Evolutionary conservation across 179 eudicot genomes (phyloP).

Genomic region (Beta corolliflora): DNA sequence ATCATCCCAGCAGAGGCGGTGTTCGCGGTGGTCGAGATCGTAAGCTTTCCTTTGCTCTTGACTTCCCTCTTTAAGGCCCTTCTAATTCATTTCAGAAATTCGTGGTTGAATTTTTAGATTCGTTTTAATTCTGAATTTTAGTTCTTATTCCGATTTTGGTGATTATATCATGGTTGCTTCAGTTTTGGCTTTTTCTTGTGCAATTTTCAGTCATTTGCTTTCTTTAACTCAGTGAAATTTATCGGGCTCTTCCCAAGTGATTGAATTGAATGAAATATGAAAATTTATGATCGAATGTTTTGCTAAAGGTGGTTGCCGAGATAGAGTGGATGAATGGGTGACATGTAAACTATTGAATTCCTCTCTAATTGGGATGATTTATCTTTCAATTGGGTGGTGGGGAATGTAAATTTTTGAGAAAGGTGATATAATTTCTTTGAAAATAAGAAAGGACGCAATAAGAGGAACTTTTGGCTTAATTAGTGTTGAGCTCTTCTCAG

Average conservation of each 20-base stretch:
- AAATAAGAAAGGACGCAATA: no score
- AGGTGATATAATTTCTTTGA: background rate
- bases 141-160: no score
- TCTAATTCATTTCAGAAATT: background rate
- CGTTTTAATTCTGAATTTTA: background rate
- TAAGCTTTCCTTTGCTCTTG: slow-evolving; percentile 40
- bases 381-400: background rate
- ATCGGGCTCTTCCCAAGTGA: background rate
- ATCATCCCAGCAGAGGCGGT: slow-evolving; percentile 94
- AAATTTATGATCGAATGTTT: background rate
- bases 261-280: background rate
- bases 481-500: no score
- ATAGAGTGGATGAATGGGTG: background rate
- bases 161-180: no score
- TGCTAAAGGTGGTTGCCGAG: background rate
- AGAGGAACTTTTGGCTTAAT: background rate
- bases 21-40: slow-evolving; percentile 99
- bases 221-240: background rate
- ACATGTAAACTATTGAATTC: no score
- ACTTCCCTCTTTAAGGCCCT: background rate
- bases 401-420: background rate
- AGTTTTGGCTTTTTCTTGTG: background rate
- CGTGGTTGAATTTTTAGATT: background rate
- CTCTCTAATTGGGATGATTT: background rate
- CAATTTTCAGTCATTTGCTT: background rate